phyloP scores from a whole-genome alignment of 345 rosid genomes.

The Arabidopsis thaliana region DNA sequence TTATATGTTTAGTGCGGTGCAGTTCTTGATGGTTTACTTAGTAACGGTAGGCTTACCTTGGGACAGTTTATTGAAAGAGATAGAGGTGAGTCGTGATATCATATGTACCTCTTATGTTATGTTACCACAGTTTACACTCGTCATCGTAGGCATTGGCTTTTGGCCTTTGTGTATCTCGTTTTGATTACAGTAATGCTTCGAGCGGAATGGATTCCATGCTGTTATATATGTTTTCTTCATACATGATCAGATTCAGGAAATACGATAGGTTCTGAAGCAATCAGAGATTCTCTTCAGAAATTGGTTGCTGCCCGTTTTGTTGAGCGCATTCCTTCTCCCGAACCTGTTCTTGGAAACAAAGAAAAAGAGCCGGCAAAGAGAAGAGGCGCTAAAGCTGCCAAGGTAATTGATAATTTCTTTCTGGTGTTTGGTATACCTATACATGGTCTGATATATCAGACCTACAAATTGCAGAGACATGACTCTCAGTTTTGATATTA shows the following conservation, averaged over 20 bases:
- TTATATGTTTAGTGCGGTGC: conserved; percentile 59
- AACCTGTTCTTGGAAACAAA: conserved; percentile 63
- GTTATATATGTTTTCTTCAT: not conserved
- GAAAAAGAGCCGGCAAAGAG: conserved; percentile 60
- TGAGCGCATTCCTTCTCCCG: conserved; percentile 82
- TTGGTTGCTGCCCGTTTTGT: conserved; percentile 67
- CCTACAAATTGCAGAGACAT: conserved; percentile 12
- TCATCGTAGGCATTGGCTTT: not conserved
- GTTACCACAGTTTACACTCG: not conserved
- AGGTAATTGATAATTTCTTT: conserved; percentile 56
- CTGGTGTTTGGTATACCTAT: not conserved
- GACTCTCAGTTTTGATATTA: not conserved
- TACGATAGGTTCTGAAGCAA: conserved; percentile 43
- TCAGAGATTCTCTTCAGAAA: conserved; percentile 57
- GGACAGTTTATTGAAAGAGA: conserved; percentile 72
- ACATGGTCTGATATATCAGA: not conserved
- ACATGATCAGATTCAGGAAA: conserved; percentile 46
- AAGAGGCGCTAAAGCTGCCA: conserved; percentile 64
- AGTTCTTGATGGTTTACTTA: conserved; percentile 73
- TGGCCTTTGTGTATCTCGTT: conserved; percentile 18
- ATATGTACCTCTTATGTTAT: conserved; percentile 14
- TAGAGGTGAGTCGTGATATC: conserved; percentile 52
- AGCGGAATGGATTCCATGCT: conserved; percentile 10
- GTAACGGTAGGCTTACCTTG: conserved; percentile 83
- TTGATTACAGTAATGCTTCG: conserved; percentile 1